Conservation (phyloP, 129 eudicot genomes). For the Oenanthe sinensis region DNA sequence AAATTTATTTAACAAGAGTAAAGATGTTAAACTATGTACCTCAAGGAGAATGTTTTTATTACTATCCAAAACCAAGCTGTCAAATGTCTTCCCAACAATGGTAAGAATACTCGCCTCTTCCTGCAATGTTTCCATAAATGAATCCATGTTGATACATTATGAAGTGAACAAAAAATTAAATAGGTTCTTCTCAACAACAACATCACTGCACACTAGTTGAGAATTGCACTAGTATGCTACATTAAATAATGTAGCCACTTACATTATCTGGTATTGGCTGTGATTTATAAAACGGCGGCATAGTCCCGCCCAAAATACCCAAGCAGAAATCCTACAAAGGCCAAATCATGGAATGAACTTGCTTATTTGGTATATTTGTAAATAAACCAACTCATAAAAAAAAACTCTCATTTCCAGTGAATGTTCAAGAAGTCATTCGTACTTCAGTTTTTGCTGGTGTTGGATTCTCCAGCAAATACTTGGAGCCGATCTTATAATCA, state of each 20-base stretch:
- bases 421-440: neutral
- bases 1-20: neutral
- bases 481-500: conserved; percentile 69
- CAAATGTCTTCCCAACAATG: conserved; percentile 85
- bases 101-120: conserved; percentile 46
- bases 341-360: conserved; percentile 4
- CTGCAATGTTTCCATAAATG: conserved; percentile 30
- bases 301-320: conserved; percentile 48
- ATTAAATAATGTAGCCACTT: conserved; percentile 23
- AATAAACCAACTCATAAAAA: conserved; percentile 15
- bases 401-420: neutral
- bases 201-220: neutral
- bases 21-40: conserved; percentile 30
- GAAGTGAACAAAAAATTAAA: neutral
- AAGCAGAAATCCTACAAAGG: conserved; percentile 57
- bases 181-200: neutral
- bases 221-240: neutral
- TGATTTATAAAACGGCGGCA: conserved; percentile 61
- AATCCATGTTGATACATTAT: neutral
- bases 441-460: conserved; percentile 56
- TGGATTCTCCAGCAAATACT: conserved; percentile 75
- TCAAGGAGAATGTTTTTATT: conserved; percentile 67
- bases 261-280: conserved; percentile 85
- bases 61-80: conserved; percentile 56
- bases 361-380: conserved; percentile 7